Evolutionary conservation across 2,329 filamentous ascomycete genomes (phyloP).

Genomic region (Alternaria hordeiaustralica): DNA sequence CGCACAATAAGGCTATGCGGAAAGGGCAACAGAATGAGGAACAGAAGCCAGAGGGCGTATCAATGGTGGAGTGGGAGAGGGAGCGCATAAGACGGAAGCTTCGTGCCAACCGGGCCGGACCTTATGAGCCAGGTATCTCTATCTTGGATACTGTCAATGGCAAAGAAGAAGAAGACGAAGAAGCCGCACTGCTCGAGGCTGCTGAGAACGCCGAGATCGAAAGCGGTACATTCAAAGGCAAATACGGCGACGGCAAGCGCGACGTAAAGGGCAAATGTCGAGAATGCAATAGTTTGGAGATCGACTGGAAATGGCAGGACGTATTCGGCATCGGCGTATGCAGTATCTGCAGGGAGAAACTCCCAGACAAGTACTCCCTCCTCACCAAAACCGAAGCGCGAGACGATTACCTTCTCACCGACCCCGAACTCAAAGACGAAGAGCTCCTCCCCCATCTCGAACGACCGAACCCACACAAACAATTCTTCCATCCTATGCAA

Average conservation of each 20-base stretch:
- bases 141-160: constrained; percentile 63
- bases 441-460: constrained; percentile 87
- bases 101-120: constrained; percentile 75
- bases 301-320: constrained; percentile 95
- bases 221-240: constrained; percentile 40
- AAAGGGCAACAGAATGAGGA: constrained; percentile 54
- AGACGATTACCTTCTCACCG: constrained; percentile 94
- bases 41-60: constrained; percentile 85
- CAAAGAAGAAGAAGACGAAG: constrained; percentile 38
- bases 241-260: constrained; percentile 43
- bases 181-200: constrained; percentile 32
- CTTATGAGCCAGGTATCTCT: constrained; percentile 88
- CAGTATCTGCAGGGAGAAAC: constrained; percentile 83
- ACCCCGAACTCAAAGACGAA: constrained; percentile 89
- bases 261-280: constrained; percentile 72
- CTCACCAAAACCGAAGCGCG: constrained; percentile 96
- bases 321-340: constrained; percentile 80
- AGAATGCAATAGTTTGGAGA: constrained; percentile 83
- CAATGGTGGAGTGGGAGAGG: constrained; percentile 87
- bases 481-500: constrained; percentile 99
- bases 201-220: constrained; percentile 53
- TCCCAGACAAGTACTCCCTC: constrained; percentile 90
- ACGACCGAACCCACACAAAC: constrained; percentile 92
- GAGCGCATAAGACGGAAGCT: constrained; percentile 76
- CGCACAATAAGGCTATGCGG: constrained; percentile 77